These are phyloP conservation scores for Leishmania arabica DNA, from an alignment of 208 protist species.

Conservation along the genomic window DNA sequence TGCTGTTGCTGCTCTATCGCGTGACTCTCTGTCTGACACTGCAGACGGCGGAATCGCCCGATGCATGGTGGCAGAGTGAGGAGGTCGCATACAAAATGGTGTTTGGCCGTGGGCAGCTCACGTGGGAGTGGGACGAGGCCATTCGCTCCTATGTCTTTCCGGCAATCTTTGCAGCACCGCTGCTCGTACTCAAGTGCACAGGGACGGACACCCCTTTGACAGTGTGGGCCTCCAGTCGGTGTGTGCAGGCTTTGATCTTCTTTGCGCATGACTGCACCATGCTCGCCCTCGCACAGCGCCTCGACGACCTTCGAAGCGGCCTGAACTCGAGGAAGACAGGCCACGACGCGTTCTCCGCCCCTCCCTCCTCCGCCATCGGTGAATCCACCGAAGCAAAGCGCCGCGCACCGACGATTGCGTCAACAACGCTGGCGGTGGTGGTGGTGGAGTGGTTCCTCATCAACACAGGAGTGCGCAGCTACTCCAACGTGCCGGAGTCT, in stretches of 20 bases:
- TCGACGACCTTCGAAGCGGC: conserved; percentile 21
- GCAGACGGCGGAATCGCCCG: conserved; percentile 61
- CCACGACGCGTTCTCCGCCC: background rate
- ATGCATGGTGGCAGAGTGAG: conserved; percentile 90
- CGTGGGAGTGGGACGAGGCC: conserved; percentile 82
- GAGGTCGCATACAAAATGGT: conserved; percentile 87
- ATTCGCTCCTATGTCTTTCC: conserved; percentile 83
- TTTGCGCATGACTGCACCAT: conserved; percentile 50
- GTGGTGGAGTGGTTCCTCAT: conserved; percentile 67
- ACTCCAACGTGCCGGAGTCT: conserved; percentile 78
- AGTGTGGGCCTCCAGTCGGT: conserved; percentile 46
- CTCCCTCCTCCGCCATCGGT: background rate
- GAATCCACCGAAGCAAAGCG: background rate
- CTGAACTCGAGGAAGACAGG: background rate
- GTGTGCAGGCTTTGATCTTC: conserved; percentile 53
- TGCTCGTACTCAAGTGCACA: conserved; percentile 55
- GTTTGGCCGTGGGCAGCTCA: conserved; percentile 72
- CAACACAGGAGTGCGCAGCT: conserved; percentile 56
- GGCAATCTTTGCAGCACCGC: conserved; percentile 48
- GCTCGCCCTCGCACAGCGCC: conserved; percentile 27
- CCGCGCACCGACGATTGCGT: conserved; percentile 17
- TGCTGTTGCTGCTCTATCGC: conserved; percentile 47
- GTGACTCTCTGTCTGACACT: conserved; percentile 51
- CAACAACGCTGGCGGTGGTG: conserved; percentile 23
- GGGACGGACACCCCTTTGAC: conserved; percentile 53